Percentiles rank a stretch among this genome's conserved stretches.
phyloP scores from a whole-genome alignment of 164 flowering plant species.

The Stephania yunnanensis region DNA sequence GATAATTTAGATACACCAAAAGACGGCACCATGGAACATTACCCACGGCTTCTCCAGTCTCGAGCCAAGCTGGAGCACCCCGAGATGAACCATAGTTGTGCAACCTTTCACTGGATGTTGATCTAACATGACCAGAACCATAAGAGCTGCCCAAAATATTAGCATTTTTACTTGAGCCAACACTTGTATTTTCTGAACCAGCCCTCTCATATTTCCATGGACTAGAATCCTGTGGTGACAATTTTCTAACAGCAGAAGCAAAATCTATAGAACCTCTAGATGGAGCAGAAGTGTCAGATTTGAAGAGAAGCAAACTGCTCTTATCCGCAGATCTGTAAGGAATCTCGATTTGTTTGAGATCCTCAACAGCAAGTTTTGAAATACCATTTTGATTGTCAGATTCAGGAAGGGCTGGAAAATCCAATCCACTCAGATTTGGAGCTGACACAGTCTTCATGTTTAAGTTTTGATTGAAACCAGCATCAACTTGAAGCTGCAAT shows the following conservation, averaged over 20 bases:
- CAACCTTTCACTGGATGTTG: constrained; percentile 47
- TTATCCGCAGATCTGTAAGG: constrained; percentile 53
- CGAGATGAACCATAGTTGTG: constrained; percentile 62
- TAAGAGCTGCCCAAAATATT: constrained; percentile 48
- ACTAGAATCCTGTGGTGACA: constrained; percentile 73
- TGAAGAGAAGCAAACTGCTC: constrained; percentile 59
- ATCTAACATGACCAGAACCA: constrained; percentile 45
- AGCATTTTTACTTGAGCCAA: constrained; percentile 82
- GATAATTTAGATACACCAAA: constrained; percentile 12
- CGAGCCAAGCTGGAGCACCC: constrained; percentile 83
- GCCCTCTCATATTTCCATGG: constrained; percentile 76
- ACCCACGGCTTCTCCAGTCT: constrained; percentile 99
- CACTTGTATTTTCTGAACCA: constrained; percentile 44
- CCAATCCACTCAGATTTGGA: constrained; percentile 70
- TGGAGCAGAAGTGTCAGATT: constrained; percentile 45
- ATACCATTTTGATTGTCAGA: constrained; percentile 44
- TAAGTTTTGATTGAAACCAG: constrained; percentile 53
- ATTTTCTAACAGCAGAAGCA: constrained; percentile 87
- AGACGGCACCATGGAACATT: constrained; percentile 30
- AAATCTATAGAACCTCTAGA: constrained; percentile 66
- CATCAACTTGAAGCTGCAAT: constrained; percentile 86
- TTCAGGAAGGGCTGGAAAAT: constrained; percentile 76
- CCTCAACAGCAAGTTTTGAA: constrained; percentile 50
- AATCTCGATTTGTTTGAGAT: constrained; percentile 42
- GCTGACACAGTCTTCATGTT: constrained; percentile 63